These are phyloP conservation scores for Geotrichum reessii DNA, from an alignment of 1,139 yeast genomes.

Conservation along the genomic window DNA sequence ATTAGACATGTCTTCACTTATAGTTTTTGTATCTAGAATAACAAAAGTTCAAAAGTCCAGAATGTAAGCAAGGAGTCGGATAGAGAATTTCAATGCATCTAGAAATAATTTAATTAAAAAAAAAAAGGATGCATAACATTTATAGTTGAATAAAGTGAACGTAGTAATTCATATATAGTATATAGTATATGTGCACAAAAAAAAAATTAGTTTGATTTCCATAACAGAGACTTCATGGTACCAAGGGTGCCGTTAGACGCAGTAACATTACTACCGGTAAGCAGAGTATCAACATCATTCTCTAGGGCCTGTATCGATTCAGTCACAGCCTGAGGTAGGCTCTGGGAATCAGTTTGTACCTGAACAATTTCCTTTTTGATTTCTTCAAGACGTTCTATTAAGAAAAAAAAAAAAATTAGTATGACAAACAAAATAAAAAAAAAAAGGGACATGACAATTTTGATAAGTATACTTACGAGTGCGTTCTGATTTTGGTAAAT, in stretches of 20 bases:
- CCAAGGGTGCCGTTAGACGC: background rate
- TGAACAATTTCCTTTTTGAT: background rate
- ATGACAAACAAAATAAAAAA: background rate
- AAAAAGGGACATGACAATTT: background rate
- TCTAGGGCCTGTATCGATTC: background rate
- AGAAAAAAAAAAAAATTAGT: background rate
- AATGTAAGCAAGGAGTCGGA: no score
- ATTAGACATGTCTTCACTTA: no score
- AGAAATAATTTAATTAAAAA: no score
- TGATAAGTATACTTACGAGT: background rate
- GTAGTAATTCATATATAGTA: no score
- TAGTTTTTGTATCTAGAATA: no score
- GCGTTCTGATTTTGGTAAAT: background rate
- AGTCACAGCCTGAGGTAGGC: background rate
- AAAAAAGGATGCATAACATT: no score
- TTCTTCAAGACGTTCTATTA: background rate
- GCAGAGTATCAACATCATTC: background rate
- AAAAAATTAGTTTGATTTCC: background rate
- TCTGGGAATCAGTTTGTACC: background rate
- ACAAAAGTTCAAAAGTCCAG: no score
- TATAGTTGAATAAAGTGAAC: no score
- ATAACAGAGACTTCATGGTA: background rate
- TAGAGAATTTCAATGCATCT: no score
- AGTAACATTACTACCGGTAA: background rate
- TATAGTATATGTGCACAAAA: no score